Base-by-base conservation (phyloP, 768 basidiomycete genomes). In the Rhizopogon vinicolor region DNA sequence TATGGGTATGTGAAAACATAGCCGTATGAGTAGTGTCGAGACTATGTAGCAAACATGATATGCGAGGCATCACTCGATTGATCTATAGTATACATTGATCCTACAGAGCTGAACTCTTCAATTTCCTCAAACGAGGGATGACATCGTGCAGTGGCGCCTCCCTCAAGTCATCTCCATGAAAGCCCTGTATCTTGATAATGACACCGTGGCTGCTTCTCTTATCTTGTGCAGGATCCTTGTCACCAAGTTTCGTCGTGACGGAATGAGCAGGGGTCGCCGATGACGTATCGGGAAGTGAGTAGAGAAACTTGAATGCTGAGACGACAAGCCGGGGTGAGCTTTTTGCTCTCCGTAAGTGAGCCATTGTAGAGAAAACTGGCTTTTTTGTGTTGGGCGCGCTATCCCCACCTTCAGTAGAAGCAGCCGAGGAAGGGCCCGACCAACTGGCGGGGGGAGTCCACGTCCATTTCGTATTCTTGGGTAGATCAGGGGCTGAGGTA, bases 51-150 rank as follows among this genome's bases (percentile, higher is more conserved):
- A 35, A 14, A 33, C 2, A 18, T 33, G 19, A 18, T 28, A 35
- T 22, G 14, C 45, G 19, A 7, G 4, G 3, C 1, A 35, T 49
- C 5, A 33, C 33, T 14, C 13, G 18, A 33, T 48, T n/a, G n/a
- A 31, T 16, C n/a, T 5, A 44, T 13, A 28, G 16, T 10, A 44
- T 12, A 8, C n/a, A 19, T 5, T 19, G 35, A 14, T 19, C 10
- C 18, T 12, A 35, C 16, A 31, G n/a, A 18, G 29, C n/a, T 4
- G 35, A 25, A 12, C 19, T 35, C 52, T 51, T 70, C 39, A 70
- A 61, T n/a, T 56, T 52, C 54, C 68, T 68, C 28, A 70, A 29
- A 37, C 53, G 55, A n/a, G 65, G 66, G 5, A 72, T 68, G n/a
- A 72, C 65, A 8, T 72, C 70, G 1, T 42, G 45, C 51, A 72